phyloP scores from a whole-genome alignment of 805 yeast genomes.

The Candida dendrica region DNA sequence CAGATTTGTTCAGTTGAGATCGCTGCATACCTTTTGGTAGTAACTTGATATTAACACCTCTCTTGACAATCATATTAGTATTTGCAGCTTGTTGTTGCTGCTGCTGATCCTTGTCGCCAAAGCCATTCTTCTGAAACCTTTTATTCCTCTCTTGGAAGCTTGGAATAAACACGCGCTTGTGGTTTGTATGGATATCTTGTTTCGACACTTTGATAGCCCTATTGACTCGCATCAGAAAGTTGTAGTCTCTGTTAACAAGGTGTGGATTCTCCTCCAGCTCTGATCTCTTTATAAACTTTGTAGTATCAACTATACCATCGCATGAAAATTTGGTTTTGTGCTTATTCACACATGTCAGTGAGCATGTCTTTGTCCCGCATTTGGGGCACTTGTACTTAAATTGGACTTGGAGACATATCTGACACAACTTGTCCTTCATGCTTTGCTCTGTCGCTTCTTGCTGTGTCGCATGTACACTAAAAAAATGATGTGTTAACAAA shows the following conservation, averaged over 20 bases:
- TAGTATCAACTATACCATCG: slow-evolving; percentile 56
- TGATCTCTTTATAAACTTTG: slow-evolving; percentile 45
- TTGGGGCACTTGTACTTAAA: slow-evolving; percentile 78
- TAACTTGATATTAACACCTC: slow-evolving; percentile 60
- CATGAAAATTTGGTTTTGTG: slow-evolving; percentile 65
- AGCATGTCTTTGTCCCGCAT: slow-evolving; percentile 62
- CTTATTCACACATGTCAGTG: slow-evolving; percentile 57
- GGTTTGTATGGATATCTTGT: slow-evolving; percentile 38
- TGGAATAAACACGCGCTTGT: slow-evolving; percentile 33
- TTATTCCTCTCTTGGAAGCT: slow-evolving; percentile 17
- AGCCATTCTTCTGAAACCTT: slow-evolving; percentile 5
- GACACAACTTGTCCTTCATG: slow-evolving; percentile 25
- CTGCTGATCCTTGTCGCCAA: slow-evolving; percentile 7
- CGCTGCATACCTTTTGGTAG: slow-evolving; percentile 75
- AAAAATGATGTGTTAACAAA: neutral
- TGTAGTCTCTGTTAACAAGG: slow-evolving; percentile 70
- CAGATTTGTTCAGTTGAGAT: slow-evolving; percentile 53
- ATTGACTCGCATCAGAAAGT: slow-evolving; percentile 55
- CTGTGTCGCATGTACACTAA: neutral
- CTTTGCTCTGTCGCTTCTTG: slow-evolving; percentile 1
- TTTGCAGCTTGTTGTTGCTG: slow-evolving; percentile 9
- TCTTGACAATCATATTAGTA: slow-evolving; percentile 26
- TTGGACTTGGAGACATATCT: slow-evolving; percentile 33
- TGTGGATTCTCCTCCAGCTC: slow-evolving; percentile 33
- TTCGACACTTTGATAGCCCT: slow-evolving; percentile 55